These are phyloP conservation scores for Acacia acuminata DNA, from an alignment of 306 rosid genomes.

Conservation along the genomic window DNA sequence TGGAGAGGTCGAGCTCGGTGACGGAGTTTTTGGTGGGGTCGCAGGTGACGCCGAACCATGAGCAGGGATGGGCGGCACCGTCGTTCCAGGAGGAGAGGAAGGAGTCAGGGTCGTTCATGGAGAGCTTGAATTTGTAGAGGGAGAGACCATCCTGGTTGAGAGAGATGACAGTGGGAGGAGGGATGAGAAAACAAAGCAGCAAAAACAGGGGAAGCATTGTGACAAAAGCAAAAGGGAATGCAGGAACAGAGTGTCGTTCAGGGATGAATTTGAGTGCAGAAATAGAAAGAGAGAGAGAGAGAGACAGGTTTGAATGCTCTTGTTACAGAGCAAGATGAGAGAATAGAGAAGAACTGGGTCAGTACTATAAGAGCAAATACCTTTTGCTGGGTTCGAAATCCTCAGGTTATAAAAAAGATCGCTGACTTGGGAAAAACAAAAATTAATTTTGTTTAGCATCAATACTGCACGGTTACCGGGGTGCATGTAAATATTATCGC, in stretches of 20 bases:
- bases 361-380: background rate
- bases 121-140: slow-evolving; percentile 55
- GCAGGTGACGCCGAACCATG: slow-evolving; percentile 67
- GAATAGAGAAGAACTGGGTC: background rate
- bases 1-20: slow-evolving; percentile 54
- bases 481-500: too few relatives aligned
- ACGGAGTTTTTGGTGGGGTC: slow-evolving; percentile 42
- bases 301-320: background rate
- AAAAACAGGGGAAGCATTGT: slow-evolving; percentile 32
- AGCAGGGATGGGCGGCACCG: slow-evolving; percentile 58
- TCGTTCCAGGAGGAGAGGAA: slow-evolving; percentile 64
- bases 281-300: background rate
- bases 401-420: background rate
- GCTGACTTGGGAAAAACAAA: background rate
- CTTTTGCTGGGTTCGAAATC: background rate
- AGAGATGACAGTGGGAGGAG: background rate
- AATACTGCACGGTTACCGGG: too few relatives aligned
- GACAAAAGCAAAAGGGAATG: slow-evolving; percentile 2
- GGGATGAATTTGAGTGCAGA: slow-evolving; percentile 17
- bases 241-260: background rate
- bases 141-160: slow-evolving; percentile 67
- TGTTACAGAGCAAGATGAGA: background rate
- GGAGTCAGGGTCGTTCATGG: slow-evolving; percentile 56
- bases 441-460: too few relatives aligned
- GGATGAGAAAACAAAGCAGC: slow-evolving; percentile 11